Evolutionary conservation across 176 grass and related monocot genomes (phyloP).

Genomic region (Eremochloa ophiuroides): DNA sequence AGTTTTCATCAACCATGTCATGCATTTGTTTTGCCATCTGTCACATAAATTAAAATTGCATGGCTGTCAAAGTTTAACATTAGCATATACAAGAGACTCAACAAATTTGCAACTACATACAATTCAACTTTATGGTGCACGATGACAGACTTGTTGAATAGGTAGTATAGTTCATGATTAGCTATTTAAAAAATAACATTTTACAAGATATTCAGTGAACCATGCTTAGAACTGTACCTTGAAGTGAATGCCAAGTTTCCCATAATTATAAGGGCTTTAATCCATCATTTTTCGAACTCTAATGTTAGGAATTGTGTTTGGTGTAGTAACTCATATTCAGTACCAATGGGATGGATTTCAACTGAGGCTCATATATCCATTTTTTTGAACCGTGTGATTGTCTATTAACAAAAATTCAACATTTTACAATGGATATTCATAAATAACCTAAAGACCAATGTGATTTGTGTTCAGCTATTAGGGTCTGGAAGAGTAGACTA

Average conservation of each 20-base stretch:
- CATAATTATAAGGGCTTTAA: constrained; percentile 12
- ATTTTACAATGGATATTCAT: not conserved
- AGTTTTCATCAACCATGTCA: constrained; percentile 19
- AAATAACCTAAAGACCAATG: not conserved
- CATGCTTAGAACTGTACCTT: constrained; percentile 5
- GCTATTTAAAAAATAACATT: constrained; percentile 1
- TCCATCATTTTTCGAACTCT: not conserved
- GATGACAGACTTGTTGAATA: not conserved
- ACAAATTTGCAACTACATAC: constrained; percentile 1
- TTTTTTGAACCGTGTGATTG: not conserved
- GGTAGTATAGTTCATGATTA: not conserved
- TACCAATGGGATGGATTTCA: not conserved
- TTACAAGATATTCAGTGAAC: constrained; percentile 13
- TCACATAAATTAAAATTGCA: constrained; percentile 19
- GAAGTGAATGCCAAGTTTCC: not conserved
- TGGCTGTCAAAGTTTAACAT: not conserved
- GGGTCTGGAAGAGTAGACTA: not conserved
- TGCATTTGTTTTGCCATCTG: constrained; percentile 62
- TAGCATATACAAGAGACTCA: not conserved
- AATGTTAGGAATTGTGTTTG: not conserved
- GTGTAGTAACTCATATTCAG: not conserved
- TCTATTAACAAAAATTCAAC: too few relatives aligned
- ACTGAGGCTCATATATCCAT: not conserved
- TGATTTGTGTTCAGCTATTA: not conserved
- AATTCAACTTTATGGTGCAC: not conserved